A percentile compares a stretch with the other conserved stretches of the same genome.
These are phyloP conservation scores for Diaporthe citriasiana DNA, from an alignment of 2,329 filamentous ascomycete species.

Conservation along the genomic window DNA sequence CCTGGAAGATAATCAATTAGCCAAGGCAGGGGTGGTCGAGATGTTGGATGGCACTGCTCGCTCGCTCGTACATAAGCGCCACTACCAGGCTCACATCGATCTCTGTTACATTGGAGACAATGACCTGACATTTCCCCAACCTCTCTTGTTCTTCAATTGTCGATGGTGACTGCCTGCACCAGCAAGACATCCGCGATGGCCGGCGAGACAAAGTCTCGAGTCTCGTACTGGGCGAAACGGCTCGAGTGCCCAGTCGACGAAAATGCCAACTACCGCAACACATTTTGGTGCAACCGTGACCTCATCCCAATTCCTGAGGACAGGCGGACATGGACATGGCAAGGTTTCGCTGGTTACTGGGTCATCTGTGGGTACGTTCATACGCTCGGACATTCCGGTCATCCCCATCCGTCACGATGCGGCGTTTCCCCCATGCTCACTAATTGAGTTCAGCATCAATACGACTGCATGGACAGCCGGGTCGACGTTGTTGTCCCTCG, in stretches of 20 bases:
- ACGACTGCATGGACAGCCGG: slow-evolving; percentile 50
- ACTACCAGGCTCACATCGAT: background rate
- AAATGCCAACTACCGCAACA: slow-evolving; percentile 50
- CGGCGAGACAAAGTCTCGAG: slow-evolving; percentile 16
- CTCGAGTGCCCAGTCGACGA: slow-evolving; percentile 46
- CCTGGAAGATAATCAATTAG: too few species aligned
- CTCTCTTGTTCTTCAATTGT: background rate
- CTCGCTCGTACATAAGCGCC: slow-evolving; percentile 17
- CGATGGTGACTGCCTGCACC: slow-evolving; percentile 4
- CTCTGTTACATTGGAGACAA: background rate
- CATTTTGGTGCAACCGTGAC: slow-evolving; percentile 52
- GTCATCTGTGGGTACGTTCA: slow-evolving; percentile 48
- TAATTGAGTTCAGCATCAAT: slow-evolving; percentile 42
- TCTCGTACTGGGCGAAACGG: slow-evolving; percentile 39
- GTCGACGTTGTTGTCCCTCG: slow-evolving; percentile 48
- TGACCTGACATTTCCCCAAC: background rate
- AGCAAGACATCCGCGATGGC: slow-evolving; percentile 2
- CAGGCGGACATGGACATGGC: slow-evolving; percentile 49
- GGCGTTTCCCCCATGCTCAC: background rate
- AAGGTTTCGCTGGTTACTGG: slow-evolving; percentile 50
- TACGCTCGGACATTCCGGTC: too few species aligned
- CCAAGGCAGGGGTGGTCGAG: background rate
- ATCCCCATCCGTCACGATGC: background rate
- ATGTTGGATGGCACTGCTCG: background rate
- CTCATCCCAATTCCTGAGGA: slow-evolving; percentile 49